phyloP scores from a whole-genome alignment of 2,329 filamentous ascomycete species.

The Fusarium poae region DNA sequence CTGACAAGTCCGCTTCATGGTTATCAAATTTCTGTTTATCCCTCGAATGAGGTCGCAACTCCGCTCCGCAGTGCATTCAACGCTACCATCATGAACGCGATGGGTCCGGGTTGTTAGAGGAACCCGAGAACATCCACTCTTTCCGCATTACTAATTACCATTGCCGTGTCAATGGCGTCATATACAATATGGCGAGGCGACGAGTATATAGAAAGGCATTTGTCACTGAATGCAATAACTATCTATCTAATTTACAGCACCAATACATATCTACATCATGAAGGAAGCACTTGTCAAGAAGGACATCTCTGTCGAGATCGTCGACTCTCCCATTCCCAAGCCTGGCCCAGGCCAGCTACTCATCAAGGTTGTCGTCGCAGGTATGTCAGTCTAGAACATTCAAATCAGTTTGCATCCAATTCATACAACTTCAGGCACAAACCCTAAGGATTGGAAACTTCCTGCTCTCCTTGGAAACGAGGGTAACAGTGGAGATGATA shows the following conservation, averaged over 20 bases:
- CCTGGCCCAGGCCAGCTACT: conserved; percentile 12
- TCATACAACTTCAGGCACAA: conserved; percentile 18
- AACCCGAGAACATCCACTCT: conserved; percentile 7
- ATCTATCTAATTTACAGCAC: neutral
- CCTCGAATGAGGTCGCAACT: neutral
- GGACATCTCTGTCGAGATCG: conserved; percentile 6
- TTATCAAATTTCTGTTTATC: neutral
- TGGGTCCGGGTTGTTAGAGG: neutral
- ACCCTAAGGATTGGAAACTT: conserved; percentile 50
- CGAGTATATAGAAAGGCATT: neutral
- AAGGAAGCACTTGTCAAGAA: conserved; percentile 32
- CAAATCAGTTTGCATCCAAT: no score
- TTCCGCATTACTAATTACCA: conserved; percentile 1
- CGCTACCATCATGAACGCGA: neutral
- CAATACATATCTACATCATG: neutral
- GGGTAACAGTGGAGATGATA: conserved; percentile 45
- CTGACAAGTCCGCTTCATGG: neutral
- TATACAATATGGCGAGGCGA: neutral
- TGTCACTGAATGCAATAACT: neutral
- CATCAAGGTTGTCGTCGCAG: conserved; percentile 24
- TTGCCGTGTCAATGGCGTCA: conserved; percentile 11
- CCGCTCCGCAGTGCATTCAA: neutral
- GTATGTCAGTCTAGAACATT: neutral
- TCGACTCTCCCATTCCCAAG: conserved; percentile 20
- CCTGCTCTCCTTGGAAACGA: neutral